Conservation (phyloP, 441 rosid genomes). For the Brassica balearica region DNA sequence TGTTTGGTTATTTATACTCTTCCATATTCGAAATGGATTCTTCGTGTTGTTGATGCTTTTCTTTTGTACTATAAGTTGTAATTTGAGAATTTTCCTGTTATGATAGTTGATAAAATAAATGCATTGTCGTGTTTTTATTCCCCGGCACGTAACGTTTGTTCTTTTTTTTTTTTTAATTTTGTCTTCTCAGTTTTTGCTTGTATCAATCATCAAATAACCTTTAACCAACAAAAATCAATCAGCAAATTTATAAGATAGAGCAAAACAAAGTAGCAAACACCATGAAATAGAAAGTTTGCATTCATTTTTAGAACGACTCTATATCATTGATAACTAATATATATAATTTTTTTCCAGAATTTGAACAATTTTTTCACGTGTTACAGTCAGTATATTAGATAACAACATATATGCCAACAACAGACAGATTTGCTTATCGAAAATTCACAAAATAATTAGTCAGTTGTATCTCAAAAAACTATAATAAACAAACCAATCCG, state of each 20-base stretch:
- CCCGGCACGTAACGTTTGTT: background rate
- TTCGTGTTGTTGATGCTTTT: constrained; percentile 21
- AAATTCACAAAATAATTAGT: constrained; percentile 1
- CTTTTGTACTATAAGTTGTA: constrained; percentile 18
- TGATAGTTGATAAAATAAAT: background rate
- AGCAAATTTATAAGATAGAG: no score
- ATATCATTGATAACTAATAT: background rate
- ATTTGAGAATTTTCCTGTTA: background rate
- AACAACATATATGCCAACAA: background rate
- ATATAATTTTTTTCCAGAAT: background rate
- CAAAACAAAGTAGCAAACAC: background rate
- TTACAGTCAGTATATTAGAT: constrained; percentile 1
- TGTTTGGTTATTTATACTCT: constrained; percentile 23
- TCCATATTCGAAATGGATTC: constrained; percentile 22
- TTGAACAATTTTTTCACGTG: constrained; percentile 6
- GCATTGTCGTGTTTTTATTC: constrained; percentile 9
- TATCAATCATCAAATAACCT: constrained; percentile 9
- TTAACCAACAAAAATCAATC: background rate
- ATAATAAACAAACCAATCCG: background rate
- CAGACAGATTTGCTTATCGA: background rate
- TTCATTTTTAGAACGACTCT: background rate
- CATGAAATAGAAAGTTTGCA: constrained; percentile 2
- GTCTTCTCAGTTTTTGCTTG: background rate
- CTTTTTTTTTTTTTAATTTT: background rate
- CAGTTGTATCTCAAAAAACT: background rate